Evolutionary conservation across 2,329 filamentous ascomycete species (phyloP).

Genomic region (Leptographium wingfieldii): DNA sequence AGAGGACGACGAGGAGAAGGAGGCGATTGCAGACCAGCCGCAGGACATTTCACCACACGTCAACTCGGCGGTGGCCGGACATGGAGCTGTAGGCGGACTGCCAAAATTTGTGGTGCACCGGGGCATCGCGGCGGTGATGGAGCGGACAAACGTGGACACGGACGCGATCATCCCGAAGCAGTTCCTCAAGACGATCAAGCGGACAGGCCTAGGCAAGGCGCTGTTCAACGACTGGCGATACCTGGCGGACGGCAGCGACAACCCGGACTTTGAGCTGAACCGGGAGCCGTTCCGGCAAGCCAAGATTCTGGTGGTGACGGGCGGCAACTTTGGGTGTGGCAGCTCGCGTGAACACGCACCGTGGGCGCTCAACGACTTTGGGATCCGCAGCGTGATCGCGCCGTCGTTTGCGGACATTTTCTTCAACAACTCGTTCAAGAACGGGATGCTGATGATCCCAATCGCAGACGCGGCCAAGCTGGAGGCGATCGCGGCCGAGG

Average conservation of each 20-base stretch:
- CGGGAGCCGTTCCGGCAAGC: constrained; percentile 69
- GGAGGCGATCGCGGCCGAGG: constrained; percentile 61
- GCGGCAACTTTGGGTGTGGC: constrained; percentile 91
- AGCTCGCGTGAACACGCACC: constrained; percentile 89
- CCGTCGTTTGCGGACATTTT: constrained; percentile 85
- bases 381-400: constrained; percentile 87
- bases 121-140: constrained; percentile 78
- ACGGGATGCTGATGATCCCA: constrained; percentile 86
- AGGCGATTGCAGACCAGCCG: constrained; percentile 42
- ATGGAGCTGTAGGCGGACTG: constrained; percentile 48
- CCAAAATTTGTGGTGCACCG: constrained; percentile 74
- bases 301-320: constrained; percentile 86
- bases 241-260: constrained; percentile 59
- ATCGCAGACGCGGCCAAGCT: constrained; percentile 57
- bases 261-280: constrained; percentile 79
- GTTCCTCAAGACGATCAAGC: constrained; percentile 98
- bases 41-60: constrained; percentile 51
- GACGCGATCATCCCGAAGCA: constrained; percentile 99
- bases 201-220: constrained; percentile 78
- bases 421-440: constrained; percentile 99
- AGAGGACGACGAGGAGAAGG: constrained; percentile 38
- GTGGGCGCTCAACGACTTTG: constrained; percentile 93
- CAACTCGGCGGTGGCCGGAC: constrained; percentile 42
- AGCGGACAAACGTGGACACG: constrained; percentile 89
- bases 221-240: constrained; percentile 80